Evolutionary conservation across 257 asterid genomes (phyloP).

Genomic region (Eucommia ulmoides): DNA sequence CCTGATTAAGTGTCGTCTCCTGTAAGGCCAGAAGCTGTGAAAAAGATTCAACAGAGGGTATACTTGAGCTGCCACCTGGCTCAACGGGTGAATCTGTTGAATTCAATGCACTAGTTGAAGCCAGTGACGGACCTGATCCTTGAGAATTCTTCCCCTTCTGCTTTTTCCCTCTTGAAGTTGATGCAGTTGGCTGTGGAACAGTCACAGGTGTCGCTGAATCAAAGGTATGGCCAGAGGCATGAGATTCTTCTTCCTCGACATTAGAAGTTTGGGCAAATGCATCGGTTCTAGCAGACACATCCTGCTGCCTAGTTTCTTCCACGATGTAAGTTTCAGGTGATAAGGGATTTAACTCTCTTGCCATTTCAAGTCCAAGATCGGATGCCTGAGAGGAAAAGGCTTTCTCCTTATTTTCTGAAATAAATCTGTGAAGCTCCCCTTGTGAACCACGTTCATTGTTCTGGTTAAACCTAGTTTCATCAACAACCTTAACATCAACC

Average conservation of each 20-base stretch:
- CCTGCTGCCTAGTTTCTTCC: constrained; percentile 55
- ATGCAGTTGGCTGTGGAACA: constrained; percentile 35
- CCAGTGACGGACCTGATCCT: constrained; percentile 40
- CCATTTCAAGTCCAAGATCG: constrained; percentile 74
- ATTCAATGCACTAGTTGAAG: constrained; percentile 42
- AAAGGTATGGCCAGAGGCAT: constrained; percentile 23
- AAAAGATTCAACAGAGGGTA: constrained; percentile 28
- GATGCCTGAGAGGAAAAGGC: constrained; percentile 82
- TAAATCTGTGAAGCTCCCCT: constrained; percentile 43
- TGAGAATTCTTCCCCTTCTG: constrained; percentile 65
- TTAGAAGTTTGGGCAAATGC: constrained; percentile 27
- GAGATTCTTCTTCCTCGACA: constrained; percentile 36
- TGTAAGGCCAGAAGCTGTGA: constrained; percentile 67
- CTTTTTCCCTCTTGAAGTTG: constrained; percentile 52
- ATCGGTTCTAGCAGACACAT: constrained; percentile 36
- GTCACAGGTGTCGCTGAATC: constrained; percentile 28
- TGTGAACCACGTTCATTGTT: constrained; percentile 36
- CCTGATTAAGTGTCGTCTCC: constrained; percentile 74
- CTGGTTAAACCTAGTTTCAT: constrained; percentile 50
- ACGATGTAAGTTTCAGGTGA: constrained; percentile 47
- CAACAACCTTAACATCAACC: constrained; percentile 72
- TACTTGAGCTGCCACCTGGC: constrained; percentile 36
- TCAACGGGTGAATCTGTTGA: constrained; percentile 50
- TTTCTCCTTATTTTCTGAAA: constrained; percentile 61
- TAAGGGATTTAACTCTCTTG: constrained; percentile 55